These are phyloP conservation scores for Aspergillus kassunensis DNA, from an alignment of 495 filamentous ascomycete genomes.

Conservation along the genomic window DNA sequence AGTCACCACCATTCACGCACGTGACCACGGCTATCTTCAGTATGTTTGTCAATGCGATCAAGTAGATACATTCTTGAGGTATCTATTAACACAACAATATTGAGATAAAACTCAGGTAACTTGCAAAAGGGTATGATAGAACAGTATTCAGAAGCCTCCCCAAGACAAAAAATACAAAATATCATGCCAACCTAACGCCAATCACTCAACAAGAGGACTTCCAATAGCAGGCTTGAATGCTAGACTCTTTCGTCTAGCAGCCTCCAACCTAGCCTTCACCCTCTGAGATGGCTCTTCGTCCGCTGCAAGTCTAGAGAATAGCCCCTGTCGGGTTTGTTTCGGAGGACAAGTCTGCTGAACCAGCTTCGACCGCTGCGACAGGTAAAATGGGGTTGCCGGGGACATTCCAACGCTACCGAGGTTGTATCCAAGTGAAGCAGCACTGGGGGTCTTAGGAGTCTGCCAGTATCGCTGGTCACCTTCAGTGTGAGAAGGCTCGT, in stretches of 20 bases:
- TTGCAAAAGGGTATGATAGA: conserved; percentile 3
- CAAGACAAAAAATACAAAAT: not conserved
- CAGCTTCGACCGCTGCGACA: conserved; percentile 50
- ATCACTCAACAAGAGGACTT: conserved; percentile 57
- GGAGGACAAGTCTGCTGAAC: conserved; percentile 73
- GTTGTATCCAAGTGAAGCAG: conserved; percentile 29
- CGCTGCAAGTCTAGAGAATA: conserved; percentile 33
- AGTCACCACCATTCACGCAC: not conserved
- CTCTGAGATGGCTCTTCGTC: conserved; percentile 37
- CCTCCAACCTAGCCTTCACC: conserved; percentile 63
- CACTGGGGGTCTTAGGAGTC: conserved; percentile 33
- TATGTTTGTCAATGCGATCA: not conserved
- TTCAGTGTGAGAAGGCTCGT: conserved; percentile 8
- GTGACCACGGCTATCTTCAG: not conserved
- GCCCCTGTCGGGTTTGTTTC: conserved; percentile 49
- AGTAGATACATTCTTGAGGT: not conserved
- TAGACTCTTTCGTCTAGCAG: conserved; percentile 74
- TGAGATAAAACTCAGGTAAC: no score
- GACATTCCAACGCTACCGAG: conserved; percentile 46
- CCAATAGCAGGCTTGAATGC: conserved; percentile 75
- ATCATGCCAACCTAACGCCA: not conserved
- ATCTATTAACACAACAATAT: not conserved
- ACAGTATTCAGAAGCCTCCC: not conserved
- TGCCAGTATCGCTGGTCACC: conserved; percentile 22
- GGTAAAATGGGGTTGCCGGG: conserved; percentile 52